Percentiles rank a stretch among this genome's conserved stretches.
Conservation (phyloP, 176 grass and related monocot species). For the Triticum monococcum region DNA sequence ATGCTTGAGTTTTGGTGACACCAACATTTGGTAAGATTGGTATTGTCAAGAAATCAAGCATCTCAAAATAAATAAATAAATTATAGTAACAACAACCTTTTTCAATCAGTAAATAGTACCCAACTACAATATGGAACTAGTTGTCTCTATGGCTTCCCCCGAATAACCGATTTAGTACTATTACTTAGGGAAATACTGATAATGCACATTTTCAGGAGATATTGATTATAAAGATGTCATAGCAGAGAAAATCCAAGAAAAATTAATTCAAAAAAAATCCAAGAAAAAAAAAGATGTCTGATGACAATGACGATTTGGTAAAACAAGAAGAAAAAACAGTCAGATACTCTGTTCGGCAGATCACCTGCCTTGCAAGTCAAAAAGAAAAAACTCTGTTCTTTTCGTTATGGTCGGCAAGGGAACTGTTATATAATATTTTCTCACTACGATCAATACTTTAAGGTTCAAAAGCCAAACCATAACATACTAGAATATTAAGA, state of each 20-base stretch:
- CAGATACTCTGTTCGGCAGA: background rate
- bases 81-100: background rate
- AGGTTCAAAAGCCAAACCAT: background rate
- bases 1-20: background rate
- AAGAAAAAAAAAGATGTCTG: background rate
- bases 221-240: background rate
- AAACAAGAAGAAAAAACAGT: background rate
- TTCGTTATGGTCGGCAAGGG: background rate
- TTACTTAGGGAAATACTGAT: background rate
- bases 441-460: background rate
- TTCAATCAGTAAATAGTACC: background rate
- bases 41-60: background rate
- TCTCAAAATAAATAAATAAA: background rate
- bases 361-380: background rate
- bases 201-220: background rate
- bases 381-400: background rate
- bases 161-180: background rate
- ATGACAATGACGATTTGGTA: background rate
- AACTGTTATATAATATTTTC: background rate
- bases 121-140: background rate
- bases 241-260: too few relatives aligned
- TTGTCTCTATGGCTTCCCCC: background rate
- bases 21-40: background rate
- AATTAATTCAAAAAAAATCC: too few relatives aligned
- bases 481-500: background rate